phyloP scores from a whole-genome alignment of 2,329 filamentous ascomycete genomes.

The Gaeumannomyces sp. region DNA sequence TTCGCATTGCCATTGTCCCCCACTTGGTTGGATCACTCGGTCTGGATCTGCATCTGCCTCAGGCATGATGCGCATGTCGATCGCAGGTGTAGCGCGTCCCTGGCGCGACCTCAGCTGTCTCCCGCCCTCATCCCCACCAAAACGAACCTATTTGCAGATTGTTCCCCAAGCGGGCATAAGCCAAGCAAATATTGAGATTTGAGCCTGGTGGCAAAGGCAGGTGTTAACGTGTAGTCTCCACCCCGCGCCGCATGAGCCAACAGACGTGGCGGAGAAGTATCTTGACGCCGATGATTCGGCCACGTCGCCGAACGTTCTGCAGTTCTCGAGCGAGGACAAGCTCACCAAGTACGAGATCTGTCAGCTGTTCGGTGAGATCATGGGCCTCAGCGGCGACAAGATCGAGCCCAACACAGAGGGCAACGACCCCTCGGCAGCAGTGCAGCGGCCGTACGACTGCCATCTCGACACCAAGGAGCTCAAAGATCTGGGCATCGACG shows the following conservation, averaged over 20 bases:
- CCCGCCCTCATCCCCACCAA: not conserved
- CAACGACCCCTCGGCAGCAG: slow-evolving; percentile 63
- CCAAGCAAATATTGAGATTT: not conserved
- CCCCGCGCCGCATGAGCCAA: slow-evolving; percentile 6
- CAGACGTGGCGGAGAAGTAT: slow-evolving; percentile 68
- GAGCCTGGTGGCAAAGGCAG: not conserved
- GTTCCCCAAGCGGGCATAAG: not conserved
- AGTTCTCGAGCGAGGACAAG: slow-evolving; percentile 80
- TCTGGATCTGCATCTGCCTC: not conserved
- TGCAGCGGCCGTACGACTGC: slow-evolving; percentile 80
- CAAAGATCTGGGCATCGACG: slow-evolving; percentile 66
- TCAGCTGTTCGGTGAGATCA: slow-evolving; percentile 68
- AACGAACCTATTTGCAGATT: not conserved
- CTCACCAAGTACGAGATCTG: slow-evolving; percentile 91
- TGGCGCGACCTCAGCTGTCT: too few relatives aligned
- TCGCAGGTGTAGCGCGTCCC: not conserved
- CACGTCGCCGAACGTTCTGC: slow-evolving; percentile 62
- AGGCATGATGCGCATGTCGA: not conserved
- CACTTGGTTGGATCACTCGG: not conserved
- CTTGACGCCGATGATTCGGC: slow-evolving; percentile 41
- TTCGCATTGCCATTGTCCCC: not conserved
- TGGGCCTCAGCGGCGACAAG: slow-evolving; percentile 63
- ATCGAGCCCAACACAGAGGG: slow-evolving; percentile 66
- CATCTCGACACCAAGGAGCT: slow-evolving; percentile 74
- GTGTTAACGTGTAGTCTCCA: not conserved